These are phyloP conservation scores for Pelargonium citronellum DNA, from an alignment of 441 rosid genomes.

Conservation along the genomic window DNA sequence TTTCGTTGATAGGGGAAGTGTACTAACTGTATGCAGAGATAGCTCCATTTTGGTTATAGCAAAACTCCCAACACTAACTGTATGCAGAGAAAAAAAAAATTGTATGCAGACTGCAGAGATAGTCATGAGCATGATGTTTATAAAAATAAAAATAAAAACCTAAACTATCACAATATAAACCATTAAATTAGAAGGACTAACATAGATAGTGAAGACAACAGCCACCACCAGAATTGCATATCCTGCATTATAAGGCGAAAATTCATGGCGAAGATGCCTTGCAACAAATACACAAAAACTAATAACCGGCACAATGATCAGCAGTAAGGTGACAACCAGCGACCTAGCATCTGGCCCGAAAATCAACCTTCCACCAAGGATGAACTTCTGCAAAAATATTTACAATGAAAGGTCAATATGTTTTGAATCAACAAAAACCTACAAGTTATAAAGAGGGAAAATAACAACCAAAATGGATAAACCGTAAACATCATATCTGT, in stretches of 20 bases:
- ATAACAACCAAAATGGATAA: background rate
- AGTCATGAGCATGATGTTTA: slow-evolving; percentile 13
- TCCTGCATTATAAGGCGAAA: slow-evolving; percentile 65
- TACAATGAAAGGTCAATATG: slow-evolving; percentile 7
- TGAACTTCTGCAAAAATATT: slow-evolving; percentile 55
- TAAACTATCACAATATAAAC: background rate
- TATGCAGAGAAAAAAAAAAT: background rate
- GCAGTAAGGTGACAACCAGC: slow-evolving; percentile 64
- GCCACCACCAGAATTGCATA: slow-evolving; percentile 62
- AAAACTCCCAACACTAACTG: background rate
- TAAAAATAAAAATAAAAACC: background rate
- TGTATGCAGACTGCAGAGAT: too few relatives aligned
- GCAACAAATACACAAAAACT: slow-evolving; percentile 81
- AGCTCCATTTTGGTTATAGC: background rate
- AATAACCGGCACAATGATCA: slow-evolving; percentile 63
- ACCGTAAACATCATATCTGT: background rate
- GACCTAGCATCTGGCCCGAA: slow-evolving; percentile 97
- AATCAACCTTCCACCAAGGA: slow-evolving; percentile 87
- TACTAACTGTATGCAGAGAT: too few relatives aligned
- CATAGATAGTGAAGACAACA: slow-evolving; percentile 57
- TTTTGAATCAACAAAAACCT: slow-evolving; percentile 8
- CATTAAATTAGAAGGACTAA: slow-evolving; percentile 37
- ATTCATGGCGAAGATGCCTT: slow-evolving; percentile 74
- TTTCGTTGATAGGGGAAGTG: background rate
- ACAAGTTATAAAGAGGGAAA: background rate